Evolutionary conservation across 345 rosid genomes (phyloP), one percentile per base, ranked within the genome.

Genomic region (Murraya paniculata): DNA sequence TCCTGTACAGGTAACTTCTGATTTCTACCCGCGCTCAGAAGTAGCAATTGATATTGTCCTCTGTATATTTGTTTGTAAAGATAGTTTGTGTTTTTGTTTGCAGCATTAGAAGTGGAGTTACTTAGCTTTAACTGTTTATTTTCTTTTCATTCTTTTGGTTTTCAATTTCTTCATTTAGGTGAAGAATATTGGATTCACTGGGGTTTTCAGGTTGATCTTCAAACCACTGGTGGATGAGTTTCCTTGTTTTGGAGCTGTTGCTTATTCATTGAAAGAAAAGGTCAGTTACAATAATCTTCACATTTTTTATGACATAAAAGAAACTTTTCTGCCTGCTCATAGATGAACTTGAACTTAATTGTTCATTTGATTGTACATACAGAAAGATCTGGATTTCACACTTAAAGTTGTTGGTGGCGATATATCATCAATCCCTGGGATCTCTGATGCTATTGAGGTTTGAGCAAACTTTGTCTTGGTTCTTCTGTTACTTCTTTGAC

Each of bases 141-240:
- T 13, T 22, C 62, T 66, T 56, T 62, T 77, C 7, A 35, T 61
- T 19, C 45, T 48, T 50, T 24, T 50, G 71, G 75, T 78, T 41
- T 80, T 66, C 57, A 16, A 48, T 76, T 81, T 81, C 75, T 77
- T 82, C 77, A 39, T 74, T 31, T 77, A 93, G 99, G 96, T 93
- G 80, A 93, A 93, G 87, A 81, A 95, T 80, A 86, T 93, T 77
- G 97, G 89, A 81, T 93, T 93, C 87, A 91, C 96, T 21, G 97
- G 99, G 81, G 90, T 93, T 82, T 93, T 95, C 86, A 89, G 98
- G 92, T 83, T 95, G 84, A 91, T 95, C 75, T 93, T 95, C 87
- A 92, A 87, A 73, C 99, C 97, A 64, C 86, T 93, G 45, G 97
- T 86, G 74, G 92, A 86, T 74, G 94, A 89, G 30, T 86, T 95